phyloP scores from a whole-genome alignment of 2,329 filamentous ascomycete species.

The Fusarium burgessii region DNA sequence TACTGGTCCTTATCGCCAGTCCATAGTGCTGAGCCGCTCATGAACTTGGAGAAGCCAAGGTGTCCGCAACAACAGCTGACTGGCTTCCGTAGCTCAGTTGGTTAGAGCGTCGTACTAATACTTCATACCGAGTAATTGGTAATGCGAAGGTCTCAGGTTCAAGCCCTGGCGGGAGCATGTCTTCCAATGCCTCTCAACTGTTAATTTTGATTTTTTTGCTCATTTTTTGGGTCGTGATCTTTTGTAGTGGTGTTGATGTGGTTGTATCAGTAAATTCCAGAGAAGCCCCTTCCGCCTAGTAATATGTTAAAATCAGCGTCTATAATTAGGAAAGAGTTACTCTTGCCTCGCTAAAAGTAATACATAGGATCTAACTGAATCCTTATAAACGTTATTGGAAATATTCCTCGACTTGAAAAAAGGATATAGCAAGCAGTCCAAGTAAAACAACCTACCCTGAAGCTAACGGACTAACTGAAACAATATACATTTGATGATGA shows the following conservation, averaged over 20 bases:
- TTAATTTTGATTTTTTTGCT: constrained; percentile 19
- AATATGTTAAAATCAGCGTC: background rate
- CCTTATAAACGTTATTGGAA: no score
- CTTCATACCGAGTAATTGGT: constrained; percentile 37
- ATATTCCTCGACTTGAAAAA: no score
- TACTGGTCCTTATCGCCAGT: background rate
- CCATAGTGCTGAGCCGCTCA: background rate
- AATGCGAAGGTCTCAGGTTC: constrained; percentile 48
- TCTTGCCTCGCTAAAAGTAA: no score
- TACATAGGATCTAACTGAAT: no score
- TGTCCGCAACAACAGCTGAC: constrained; percentile 19
- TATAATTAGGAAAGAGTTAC: no score
- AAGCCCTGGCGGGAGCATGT: constrained; percentile 47
- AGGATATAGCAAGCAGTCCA: no score
- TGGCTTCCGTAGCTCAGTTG: constrained; percentile 49
- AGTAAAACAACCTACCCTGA: no score
- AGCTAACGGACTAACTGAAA: no score
- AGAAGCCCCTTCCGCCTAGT: background rate
- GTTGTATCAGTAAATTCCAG: background rate
- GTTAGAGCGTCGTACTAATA: constrained; percentile 50
- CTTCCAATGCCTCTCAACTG: constrained; percentile 31
- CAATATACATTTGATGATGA: no score
- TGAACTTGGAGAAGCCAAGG: background rate
- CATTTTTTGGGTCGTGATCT: background rate
- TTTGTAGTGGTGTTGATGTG: background rate